Evolutionary conservation across 139 green algal genomes (phyloP), one percentile per base, ranked within the genome.

Genomic region (Yamagishiella unicocca): DNA sequence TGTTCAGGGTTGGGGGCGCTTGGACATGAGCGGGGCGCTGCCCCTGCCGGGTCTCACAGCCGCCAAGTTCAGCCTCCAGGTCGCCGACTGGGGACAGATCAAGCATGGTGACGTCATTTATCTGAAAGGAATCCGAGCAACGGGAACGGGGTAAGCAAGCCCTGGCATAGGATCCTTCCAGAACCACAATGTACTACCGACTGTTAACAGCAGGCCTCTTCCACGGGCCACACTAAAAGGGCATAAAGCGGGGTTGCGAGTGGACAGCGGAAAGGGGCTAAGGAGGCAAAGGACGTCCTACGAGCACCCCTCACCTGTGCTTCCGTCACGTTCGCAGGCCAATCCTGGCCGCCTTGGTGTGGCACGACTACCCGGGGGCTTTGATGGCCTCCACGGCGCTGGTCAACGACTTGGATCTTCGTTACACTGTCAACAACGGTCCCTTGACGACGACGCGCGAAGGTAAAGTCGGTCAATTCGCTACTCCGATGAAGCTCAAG

Each of bases 1-100:
- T 42, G 7, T 74, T 4, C 74, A 82, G 75, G 75, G 75, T 31
- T 82, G 75, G 75, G 75, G 75, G 33, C 75, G 75, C 21, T 31
- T 82, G 75, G 33, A 68, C 31, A 31, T 82, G 50, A 50, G 50
- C 19, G 75, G 75, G 19, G 33, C 33, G n/a, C 75, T 82, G 75
- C 75, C 75, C 29, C 75, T 82, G 31, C 50, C 75, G 33, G 21
- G n/a, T 24, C 31, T 66, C 31, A 67, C 75, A 2, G 22, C 14
- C 50, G 3, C 50, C 46, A 46, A 37, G 14, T 37, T 70, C 31
- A 50, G 75, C 12, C 55, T 82, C 29, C 75, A 82, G 43, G 50
- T 68, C 14, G 75, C 75, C 12, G 75, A 82, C 33, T 10, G 42
- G 33, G 75, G 50, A 0, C 7, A 19, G 19, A 43, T 68, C 14